Conservation (phyloP, 441 rosid species). For the Omphalea diandra region DNA sequence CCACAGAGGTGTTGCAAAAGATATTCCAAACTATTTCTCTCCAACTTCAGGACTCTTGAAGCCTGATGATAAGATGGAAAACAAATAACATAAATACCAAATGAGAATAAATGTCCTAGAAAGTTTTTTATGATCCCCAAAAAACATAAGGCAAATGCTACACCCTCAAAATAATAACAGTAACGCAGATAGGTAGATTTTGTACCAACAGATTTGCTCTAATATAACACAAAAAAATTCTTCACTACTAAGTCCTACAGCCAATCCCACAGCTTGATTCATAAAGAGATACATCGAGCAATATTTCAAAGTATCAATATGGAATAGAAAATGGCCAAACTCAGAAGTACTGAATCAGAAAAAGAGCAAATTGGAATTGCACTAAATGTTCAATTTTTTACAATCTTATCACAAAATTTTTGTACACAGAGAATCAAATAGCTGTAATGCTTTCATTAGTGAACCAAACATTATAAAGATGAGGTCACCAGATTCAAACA, state of each 20-base stretch:
- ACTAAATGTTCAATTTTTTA: not conserved
- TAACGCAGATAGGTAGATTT: not conserved
- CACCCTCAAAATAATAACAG: not conserved
- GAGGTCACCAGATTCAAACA: not conserved
- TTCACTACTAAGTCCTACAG: not conserved
- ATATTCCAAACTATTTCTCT: conserved; percentile 87
- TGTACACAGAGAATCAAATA: not conserved
- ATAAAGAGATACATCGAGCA: not conserved
- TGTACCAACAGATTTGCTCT: not conserved
- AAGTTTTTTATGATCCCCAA: not conserved
- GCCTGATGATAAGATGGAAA: conserved; percentile 51
- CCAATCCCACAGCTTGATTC: not conserved
- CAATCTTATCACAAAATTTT: not conserved
- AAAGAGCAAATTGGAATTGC: not conserved
- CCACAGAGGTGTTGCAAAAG: conserved; percentile 79
- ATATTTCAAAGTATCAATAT: not conserved
- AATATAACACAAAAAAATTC: not conserved
- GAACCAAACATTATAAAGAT: not conserved
- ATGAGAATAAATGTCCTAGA: not conserved
- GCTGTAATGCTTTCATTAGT: not conserved
- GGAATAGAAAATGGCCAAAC: not conserved
- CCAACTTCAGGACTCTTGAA: conserved; percentile 83
- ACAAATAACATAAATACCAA: conserved; percentile 5
- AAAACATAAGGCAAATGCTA: not conserved
- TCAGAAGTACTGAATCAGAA: not conserved